phyloP scores from a whole-genome alignment of 2,329 filamentous ascomycete genomes.

The Penicillium sp. region DNA sequence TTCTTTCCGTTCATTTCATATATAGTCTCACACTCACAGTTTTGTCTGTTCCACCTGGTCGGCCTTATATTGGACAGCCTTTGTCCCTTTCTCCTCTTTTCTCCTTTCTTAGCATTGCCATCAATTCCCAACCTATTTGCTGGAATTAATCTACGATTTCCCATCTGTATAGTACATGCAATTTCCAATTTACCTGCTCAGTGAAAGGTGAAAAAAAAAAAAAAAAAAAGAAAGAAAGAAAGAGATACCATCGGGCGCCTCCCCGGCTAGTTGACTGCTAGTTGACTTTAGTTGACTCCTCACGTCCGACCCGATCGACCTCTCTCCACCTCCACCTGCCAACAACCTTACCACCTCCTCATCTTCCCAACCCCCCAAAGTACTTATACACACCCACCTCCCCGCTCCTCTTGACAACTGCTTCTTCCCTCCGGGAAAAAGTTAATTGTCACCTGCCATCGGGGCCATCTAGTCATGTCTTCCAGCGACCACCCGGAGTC shows the following conservation, averaged over 20 bases:
- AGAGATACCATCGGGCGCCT: background rate
- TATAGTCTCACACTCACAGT: too few relatives aligned
- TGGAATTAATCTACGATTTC: background rate
- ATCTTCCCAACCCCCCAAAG: background rate
- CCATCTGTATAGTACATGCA: too few relatives aligned
- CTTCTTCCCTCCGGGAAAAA: conserved; percentile 1
- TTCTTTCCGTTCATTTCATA: too few relatives aligned
- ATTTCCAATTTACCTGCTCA: too few relatives aligned
- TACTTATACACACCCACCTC: background rate
- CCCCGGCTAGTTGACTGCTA: background rate
- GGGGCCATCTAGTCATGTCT: conserved; percentile 26
- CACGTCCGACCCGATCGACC: conserved; percentile 25
- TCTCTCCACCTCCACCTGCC: conserved; percentile 7
- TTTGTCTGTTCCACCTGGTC: too few relatives aligned
- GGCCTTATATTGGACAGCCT: too few relatives aligned
- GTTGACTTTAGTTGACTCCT: conserved; percentile 23
- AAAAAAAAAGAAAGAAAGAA: background rate
- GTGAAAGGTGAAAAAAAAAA: background rate
- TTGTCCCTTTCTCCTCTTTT: background rate
- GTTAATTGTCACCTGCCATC: conserved; percentile 19
- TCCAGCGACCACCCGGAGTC: conserved; percentile 28
- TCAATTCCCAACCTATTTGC: background rate
- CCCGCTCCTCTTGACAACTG: conserved; percentile 5
- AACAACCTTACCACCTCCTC: conserved; percentile 2
- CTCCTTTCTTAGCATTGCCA: background rate